Evolutionary conservation across 345 rosid genomes (phyloP).

Genomic region (Citrus inodora): DNA sequence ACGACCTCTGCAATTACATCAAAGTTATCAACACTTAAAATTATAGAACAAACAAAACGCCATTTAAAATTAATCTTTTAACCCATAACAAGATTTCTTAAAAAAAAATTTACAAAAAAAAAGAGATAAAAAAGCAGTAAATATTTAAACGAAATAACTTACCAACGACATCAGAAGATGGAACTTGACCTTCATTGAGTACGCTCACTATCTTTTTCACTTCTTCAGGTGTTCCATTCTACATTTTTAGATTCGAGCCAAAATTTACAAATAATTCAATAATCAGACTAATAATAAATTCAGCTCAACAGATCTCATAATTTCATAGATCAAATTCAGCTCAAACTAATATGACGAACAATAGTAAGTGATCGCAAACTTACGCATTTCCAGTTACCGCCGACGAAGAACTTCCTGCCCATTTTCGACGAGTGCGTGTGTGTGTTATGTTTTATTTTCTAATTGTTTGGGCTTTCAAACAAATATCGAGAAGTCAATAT

Average conservation of each 20-base stretch:
- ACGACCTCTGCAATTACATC: constrained; percentile 61
- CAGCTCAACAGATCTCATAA: background rate
- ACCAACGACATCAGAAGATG: constrained; percentile 77
- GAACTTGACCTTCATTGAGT: constrained; percentile 70
- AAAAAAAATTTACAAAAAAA: background rate
- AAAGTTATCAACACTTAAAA: no score
- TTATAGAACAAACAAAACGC: background rate
- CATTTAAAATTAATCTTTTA: background rate
- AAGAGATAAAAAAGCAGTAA: background rate
- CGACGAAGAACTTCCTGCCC: constrained; percentile 87
- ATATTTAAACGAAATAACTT: constrained; percentile 6
- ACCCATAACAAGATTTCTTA: no score
- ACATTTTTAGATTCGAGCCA: constrained; percentile 14
- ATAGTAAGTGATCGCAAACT: constrained; percentile 15
- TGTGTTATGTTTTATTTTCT: background rate
- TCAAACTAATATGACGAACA: background rate
- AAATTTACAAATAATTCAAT: background rate
- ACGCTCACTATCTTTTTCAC: constrained; percentile 82
- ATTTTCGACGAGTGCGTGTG: constrained; percentile 23
- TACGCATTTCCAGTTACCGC: constrained; percentile 99
- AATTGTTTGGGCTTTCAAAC: background rate
- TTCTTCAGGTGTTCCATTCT: constrained; percentile 88
- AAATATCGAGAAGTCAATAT: background rate
- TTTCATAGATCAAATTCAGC: background rate
- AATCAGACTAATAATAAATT: background rate